Conservation (phyloP, 148 eudicot species). For the Amaranthus hypochondriacus region DNA sequence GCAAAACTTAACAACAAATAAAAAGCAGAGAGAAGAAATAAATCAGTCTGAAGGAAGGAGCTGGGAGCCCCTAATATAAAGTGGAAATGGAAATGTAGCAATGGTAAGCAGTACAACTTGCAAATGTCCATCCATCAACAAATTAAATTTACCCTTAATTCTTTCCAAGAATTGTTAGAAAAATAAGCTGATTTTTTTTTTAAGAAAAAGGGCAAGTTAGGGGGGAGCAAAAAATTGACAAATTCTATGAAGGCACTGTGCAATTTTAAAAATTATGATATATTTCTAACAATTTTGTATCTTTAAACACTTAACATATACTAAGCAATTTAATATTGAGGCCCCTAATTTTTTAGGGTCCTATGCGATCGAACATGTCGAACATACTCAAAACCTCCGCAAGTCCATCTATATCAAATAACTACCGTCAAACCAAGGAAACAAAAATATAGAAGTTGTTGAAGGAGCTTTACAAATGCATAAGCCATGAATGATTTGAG, state of each 20-base stretch:
- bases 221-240: too few species aligned
- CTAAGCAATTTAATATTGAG: too few species aligned
- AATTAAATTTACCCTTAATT: background rate
- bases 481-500: background rate
- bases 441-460: background rate
- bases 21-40: background rate
- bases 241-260: too few species aligned
- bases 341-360: too few species aligned
- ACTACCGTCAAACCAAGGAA: background rate
- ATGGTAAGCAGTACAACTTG: background rate
- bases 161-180: background rate
- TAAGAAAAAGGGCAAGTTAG: too few species aligned
- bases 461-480: background rate
- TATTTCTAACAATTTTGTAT: too few species aligned
- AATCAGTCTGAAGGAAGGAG: background rate
- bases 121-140: background rate
- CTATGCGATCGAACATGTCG: too few species aligned
- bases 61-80: background rate
- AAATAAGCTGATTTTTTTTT: background rate
- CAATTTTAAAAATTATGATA: too few species aligned
- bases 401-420: background rate
- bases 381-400: too few species aligned
- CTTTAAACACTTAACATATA: too few species aligned
- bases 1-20: slow-evolving; percentile 5
- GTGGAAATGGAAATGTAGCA: background rate